Percentiles rank a stretch among this genome's conserved stretches.
These are phyloP conservation scores for Magnaporthales sp. DNA, from an alignment of 2,329 filamentous ascomycete species.

Conservation along the genomic window DNA sequence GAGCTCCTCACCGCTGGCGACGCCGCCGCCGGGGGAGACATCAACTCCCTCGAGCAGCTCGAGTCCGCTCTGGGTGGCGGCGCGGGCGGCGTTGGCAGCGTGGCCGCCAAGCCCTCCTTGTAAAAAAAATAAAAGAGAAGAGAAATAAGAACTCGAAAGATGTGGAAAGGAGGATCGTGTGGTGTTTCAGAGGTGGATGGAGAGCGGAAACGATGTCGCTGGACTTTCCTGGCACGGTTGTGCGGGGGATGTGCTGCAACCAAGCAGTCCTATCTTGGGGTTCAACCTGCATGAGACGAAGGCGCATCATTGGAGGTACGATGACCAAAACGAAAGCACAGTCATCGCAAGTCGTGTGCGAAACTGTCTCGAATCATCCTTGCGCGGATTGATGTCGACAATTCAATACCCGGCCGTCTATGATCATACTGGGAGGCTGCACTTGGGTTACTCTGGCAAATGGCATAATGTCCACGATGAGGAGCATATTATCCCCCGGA, in stretches of 20 bases:
- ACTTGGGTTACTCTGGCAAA: neutral
- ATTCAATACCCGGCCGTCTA: neutral
- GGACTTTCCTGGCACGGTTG: neutral
- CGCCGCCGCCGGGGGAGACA: slow-evolving; percentile 24
- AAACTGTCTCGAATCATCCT: neutral
- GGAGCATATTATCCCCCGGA: neutral
- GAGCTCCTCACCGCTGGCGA: slow-evolving; percentile 51
- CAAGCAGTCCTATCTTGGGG: neutral
- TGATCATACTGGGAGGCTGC: neutral
- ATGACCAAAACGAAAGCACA: neutral
- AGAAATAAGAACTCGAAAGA: slow-evolving; percentile 1
- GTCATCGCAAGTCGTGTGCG: neutral
- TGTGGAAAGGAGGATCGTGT: neutral
- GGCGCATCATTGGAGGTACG: neutral
- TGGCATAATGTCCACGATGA: neutral
- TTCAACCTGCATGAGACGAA: neutral
- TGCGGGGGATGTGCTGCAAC: neutral
- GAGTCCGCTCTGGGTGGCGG: slow-evolving; percentile 37
- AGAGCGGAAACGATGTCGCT: neutral
- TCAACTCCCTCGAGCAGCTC: slow-evolving; percentile 27
- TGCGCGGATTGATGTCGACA: neutral
- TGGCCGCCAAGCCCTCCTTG: slow-evolving; percentile 37
- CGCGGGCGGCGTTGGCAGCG: slow-evolving; percentile 28
- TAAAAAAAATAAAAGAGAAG: slow-evolving; percentile 23
- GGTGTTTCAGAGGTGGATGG: neutral